Conservation (phyloP, 495 filamentous ascomycete genomes). For the Aspergillus biplanus region DNA sequence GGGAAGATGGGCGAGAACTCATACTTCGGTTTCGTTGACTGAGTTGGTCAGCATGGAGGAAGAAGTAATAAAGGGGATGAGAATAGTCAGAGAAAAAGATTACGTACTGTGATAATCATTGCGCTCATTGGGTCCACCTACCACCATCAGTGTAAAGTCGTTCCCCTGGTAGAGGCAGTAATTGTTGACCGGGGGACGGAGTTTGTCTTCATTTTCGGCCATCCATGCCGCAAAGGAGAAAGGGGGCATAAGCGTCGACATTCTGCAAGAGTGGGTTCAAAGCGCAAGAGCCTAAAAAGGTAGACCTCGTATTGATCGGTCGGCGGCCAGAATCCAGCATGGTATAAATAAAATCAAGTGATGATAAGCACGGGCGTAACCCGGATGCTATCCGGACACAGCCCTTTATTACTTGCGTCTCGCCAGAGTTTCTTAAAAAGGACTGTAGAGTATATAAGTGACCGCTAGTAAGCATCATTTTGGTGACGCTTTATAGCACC, state of each 20-base stretch:
- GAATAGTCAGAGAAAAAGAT: not conserved
- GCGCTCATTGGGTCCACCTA: conserved; percentile 25
- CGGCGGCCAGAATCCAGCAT: no score
- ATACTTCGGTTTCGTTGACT: conserved; percentile 1
- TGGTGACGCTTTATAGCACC: no score
- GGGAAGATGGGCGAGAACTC: not conserved
- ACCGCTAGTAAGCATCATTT: not conserved
- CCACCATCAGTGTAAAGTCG: conserved; percentile 29
- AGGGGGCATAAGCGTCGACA: conserved; percentile 10
- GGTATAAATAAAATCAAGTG: not conserved
- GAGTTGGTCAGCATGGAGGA: not conserved
- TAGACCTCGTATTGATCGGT: no score
- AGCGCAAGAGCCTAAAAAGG: no score
- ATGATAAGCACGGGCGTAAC: conserved; percentile 7
- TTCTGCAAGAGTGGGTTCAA: not conserved
- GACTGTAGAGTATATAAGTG: not conserved
- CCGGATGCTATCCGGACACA: conserved; percentile 25
- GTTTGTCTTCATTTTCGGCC: conserved; percentile 74
- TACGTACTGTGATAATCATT: conserved; percentile 30
- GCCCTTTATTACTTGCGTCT: not conserved
- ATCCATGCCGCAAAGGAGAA: conserved; percentile 53
- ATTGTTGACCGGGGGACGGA: conserved; percentile 87
- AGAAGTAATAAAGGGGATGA: not conserved
- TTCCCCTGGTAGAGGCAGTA: conserved; percentile 74
- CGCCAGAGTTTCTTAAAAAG: not conserved